Evolutionary conservation across 345 rosid genomes (phyloP), one percentile per base, ranked within the genome.

Genomic region (Citrus mangshanensis): DNA sequence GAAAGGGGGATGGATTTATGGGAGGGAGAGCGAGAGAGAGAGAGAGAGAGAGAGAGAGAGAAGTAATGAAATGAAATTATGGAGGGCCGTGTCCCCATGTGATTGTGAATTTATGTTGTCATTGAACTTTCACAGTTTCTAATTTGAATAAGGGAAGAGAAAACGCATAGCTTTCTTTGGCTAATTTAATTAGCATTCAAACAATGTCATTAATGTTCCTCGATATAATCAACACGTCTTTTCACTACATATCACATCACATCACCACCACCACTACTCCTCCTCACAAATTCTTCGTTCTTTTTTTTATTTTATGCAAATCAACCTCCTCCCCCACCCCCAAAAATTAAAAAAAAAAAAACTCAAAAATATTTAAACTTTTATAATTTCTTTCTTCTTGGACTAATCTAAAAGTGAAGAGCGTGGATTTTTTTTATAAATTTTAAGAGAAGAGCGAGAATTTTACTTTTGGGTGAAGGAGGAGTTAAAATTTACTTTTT

Each of bases 401-500:
- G 7, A 5, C 27, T 25, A 25, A n/a, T n/a, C 0, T 5, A 34
- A 34, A 5, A 34, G 35, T 0, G 5, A 5, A 34, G 1, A 0
- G 1, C 1, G 7, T 34, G 35, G 5, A 0, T 32, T 32, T 0
- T 0, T 30, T 30, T 30, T 30, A 30, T 0, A 30, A 30, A 30
- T 30, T 30, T 30, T 30, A 30, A 30, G 35, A 5, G 35, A 34
- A 6, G 35, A 0, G 5, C 0, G 35, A 0, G 1, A 34, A 34
- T 34, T 5, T 34, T 0, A 34, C 5, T 34, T 34, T 0, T 4
- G 6, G 3, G 5, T 4, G 35, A 34, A 3, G 35, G 4, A 34
- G 1, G 35, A 4, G 37, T 34, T 0, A 0, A 5, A 1, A 5
- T 5, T 0, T 5, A 0, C 0, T 5, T 4, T 34, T 4, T 34